Evolutionary conservation across 495 filamentous ascomycete species (phyloP).

Genomic region (Tuber melanosporum): DNA sequence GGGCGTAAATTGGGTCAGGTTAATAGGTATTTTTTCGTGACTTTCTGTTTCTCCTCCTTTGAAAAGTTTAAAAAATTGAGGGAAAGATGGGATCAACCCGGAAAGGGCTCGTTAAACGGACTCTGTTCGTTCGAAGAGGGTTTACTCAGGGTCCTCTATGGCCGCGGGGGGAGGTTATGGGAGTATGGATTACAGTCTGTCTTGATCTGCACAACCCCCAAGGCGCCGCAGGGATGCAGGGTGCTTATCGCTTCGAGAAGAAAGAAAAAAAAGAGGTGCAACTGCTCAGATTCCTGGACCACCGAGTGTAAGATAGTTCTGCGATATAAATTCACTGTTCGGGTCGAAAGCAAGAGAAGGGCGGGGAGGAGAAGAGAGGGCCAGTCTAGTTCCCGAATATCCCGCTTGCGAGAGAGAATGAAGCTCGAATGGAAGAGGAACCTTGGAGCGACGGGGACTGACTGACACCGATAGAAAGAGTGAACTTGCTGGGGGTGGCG

Average conservation of each 20-base stretch:
- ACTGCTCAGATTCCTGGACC: slow-evolving; percentile 11
- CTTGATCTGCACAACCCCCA: slow-evolving; percentile 31
- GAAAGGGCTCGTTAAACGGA: slow-evolving; percentile 16
- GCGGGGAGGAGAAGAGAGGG: slow-evolving; percentile 2
- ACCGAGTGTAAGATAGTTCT: background rate
- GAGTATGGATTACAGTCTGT: slow-evolving; percentile 4
- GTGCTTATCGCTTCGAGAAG: slow-evolving; percentile 29
- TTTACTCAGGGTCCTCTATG: slow-evolving; percentile 37
- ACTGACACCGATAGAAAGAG: background rate
- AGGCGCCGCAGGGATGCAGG: slow-evolving; percentile 30
- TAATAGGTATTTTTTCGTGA: background rate
- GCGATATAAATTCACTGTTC: background rate
- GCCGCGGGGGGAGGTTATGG: slow-evolving; percentile 21
- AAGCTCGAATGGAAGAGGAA: background rate
- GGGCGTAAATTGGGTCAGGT: background rate
- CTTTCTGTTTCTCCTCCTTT: background rate
- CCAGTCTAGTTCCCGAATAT: slow-evolving; percentile 2
- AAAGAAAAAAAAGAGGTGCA: background rate
- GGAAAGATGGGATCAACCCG: slow-evolving; percentile 5
- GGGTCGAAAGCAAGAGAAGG: background rate
- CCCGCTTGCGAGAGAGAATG: background rate
- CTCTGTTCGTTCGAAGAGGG: slow-evolving; percentile 27
- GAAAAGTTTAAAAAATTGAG: background rate
- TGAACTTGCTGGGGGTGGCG: background rate
- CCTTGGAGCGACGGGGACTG: background rate